A percentile compares a stretch with the other conserved stretches of the same genome.
These are phyloP conservation scores for Alternaria sp. DNA, from an alignment of 2,329 filamentous ascomycete genomes.

Conservation along the genomic window DNA sequence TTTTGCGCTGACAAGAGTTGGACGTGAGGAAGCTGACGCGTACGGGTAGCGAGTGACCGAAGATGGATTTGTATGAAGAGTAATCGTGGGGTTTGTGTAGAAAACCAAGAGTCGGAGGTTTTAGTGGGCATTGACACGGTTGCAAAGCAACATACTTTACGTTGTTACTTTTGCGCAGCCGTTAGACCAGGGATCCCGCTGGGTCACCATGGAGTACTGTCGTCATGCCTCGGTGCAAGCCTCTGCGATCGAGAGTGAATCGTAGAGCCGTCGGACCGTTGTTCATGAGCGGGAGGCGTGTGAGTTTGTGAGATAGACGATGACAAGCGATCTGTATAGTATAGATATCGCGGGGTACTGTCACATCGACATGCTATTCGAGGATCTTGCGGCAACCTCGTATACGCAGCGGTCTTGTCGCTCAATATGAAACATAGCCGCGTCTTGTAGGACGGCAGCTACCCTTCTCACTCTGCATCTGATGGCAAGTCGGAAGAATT, in stretches of 20 bases:
- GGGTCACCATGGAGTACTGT: not conserved
- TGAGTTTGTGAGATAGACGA: not conserved
- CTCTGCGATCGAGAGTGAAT: not conserved
- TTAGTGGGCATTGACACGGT: not conserved
- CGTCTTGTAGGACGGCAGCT: not conserved
- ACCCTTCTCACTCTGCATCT: not conserved
- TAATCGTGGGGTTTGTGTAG: not conserved
- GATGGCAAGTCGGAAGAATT: not conserved
- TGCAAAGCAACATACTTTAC: not conserved
- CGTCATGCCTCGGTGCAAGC: not conserved
- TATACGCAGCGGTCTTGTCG: not conserved
- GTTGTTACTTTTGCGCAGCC: not conserved
- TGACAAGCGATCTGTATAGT: not conserved
- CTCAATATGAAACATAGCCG: not conserved
- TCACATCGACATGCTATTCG: not conserved
- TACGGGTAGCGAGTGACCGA: not conserved
- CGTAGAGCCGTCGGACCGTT: not conserved
- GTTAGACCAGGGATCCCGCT: not conserved
- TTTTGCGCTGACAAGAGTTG: conserved; percentile 1
- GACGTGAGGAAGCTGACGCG: conserved; percentile 5
- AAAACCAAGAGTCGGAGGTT: not conserved
- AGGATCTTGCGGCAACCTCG: not conserved
- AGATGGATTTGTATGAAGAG: not conserved
- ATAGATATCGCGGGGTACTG: not conserved
- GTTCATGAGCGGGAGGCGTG: not conserved